A percentile compares a stretch with the other conserved stretches of the same genome.
Evolutionary conservation across 345 rosid genomes (phyloP).

Genomic region (Balakata baccata): DNA sequence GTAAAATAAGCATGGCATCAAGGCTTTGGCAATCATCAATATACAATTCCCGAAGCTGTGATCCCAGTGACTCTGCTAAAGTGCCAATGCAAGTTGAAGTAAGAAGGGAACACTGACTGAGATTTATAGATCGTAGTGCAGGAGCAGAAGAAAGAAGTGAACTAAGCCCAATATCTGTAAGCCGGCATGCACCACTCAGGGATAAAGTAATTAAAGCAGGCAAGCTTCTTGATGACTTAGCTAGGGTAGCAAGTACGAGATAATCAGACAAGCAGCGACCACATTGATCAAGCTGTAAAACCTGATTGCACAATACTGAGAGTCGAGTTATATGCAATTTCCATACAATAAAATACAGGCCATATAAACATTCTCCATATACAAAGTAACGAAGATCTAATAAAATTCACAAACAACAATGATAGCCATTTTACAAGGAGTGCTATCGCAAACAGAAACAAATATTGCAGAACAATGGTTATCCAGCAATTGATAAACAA

Average conservation of each 20-base stretch:
- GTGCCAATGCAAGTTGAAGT: slow-evolving; percentile 52
- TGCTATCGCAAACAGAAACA: neutral
- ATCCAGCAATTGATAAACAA: too few species aligned
- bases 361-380: neutral
- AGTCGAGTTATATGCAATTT: slow-evolving; percentile 12
- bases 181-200: slow-evolving; percentile 72
- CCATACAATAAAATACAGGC: neutral
- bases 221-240: slow-evolving; percentile 50
- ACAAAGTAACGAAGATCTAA: neutral
- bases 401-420: neutral
- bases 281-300: slow-evolving; percentile 80
- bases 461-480: too few species aligned
- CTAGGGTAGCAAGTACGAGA: slow-evolving; percentile 46
- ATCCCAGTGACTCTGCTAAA: slow-evolving; percentile 55
- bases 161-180: slow-evolving; percentile 68
- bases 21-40: slow-evolving; percentile 76
- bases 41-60: slow-evolving; percentile 62
- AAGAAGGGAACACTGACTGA: slow-evolving; percentile 80
- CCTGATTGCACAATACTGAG: slow-evolving; percentile 45
- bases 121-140: slow-evolving; percentile 59
- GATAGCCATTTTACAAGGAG: neutral
- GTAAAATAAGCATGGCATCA: slow-evolving; percentile 52
- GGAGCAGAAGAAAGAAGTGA: slow-evolving; percentile 61
- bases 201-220: slow-evolving; percentile 59
- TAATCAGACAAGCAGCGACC: slow-evolving; percentile 85